A percentile compares a stretch with the other conserved stretches of the same genome.
Conservation (phyloP, 2,329 filamentous ascomycete genomes). For the Arthroderma sp. region DNA sequence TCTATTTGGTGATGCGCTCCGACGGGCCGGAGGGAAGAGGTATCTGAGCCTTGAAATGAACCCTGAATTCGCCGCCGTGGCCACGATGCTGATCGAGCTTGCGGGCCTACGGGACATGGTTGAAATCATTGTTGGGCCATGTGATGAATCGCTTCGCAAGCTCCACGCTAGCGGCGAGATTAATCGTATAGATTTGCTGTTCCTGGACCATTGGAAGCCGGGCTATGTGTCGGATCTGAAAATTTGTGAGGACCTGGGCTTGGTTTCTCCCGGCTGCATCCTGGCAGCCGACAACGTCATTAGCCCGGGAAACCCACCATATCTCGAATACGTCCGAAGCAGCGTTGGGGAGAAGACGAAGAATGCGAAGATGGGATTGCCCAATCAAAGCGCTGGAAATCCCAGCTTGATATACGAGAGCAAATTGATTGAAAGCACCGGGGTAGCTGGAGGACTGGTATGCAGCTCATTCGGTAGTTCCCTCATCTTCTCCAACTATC, state of each 20-base stretch:
- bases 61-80: conserved; percentile 59
- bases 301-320: conserved; percentile 32
- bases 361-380: conserved; percentile 19
- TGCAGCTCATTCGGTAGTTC: conserved; percentile 18
- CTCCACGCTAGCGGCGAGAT: conserved; percentile 44
- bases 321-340: conserved; percentile 52
- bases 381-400: conserved; percentile 35
- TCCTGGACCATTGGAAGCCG: conserved; percentile 71
- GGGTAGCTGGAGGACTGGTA: conserved; percentile 53
- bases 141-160: conserved; percentile 50
- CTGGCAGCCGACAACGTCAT: conserved; percentile 35
- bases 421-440: conserved; percentile 49
- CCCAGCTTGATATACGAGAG: conserved; percentile 55
- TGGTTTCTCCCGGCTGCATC: conserved; percentile 45
- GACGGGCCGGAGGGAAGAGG: conserved; percentile 47
- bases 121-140: conserved; percentile 56
- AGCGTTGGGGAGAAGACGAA: conserved; percentile 49
- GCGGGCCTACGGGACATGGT: conserved; percentile 61
- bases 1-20: conserved; percentile 56
- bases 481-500: neutral
- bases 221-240: conserved; percentile 63
- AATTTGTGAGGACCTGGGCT: conserved; percentile 56
- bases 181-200: conserved; percentile 54
- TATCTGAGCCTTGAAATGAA: conserved; percentile 64
- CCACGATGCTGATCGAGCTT: conserved; percentile 55